phyloP scores from a whole-genome alignment of 139 green algal genomes.

The Bryopsis sp. region DNA sequence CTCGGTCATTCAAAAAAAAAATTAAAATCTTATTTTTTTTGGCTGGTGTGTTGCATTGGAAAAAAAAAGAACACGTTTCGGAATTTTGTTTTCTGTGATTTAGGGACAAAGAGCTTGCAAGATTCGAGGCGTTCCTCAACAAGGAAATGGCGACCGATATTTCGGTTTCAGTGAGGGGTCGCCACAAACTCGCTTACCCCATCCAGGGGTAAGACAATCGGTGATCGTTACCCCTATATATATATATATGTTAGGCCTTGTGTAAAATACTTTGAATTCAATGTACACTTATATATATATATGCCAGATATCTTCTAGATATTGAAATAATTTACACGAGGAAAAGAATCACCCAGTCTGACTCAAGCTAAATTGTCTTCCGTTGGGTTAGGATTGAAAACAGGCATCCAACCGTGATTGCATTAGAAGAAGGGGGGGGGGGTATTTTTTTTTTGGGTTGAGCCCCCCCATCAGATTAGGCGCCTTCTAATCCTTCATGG shows the following conservation, averaged over 20 bases:
- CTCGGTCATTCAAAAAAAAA: too few species aligned
- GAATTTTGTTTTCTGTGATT: neutral
- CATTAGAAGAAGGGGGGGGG: too few species aligned
- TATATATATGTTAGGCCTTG: neutral
- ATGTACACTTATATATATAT: neutral
- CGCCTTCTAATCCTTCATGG: too few species aligned
- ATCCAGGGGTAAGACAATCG: conserved; percentile 57
- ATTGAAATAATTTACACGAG: too few species aligned
- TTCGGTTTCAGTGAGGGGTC: conserved; percentile 48
- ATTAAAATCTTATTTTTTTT: conserved; percentile 1
- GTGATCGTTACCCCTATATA: neutral
- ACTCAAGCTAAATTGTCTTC: neutral
- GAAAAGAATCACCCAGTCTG: neutral
- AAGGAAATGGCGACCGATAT: conserved; percentile 61
- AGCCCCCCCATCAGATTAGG: too few species aligned
- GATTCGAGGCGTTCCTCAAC: conserved; percentile 85
- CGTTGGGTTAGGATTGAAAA: conserved; percentile 8
- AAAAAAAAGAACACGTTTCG: neutral
- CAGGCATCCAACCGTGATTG: conserved; percentile 4
- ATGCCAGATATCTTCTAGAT: neutral
- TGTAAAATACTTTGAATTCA: too few species aligned
- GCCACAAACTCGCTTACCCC: conserved; percentile 70
- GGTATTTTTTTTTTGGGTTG: too few species aligned
- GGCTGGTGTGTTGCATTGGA: neutral
- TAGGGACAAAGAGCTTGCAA: conserved; percentile 77